Evolutionary conservation across 208 protist species (phyloP).

Genomic region (Leishmania lainsoni): DNA sequence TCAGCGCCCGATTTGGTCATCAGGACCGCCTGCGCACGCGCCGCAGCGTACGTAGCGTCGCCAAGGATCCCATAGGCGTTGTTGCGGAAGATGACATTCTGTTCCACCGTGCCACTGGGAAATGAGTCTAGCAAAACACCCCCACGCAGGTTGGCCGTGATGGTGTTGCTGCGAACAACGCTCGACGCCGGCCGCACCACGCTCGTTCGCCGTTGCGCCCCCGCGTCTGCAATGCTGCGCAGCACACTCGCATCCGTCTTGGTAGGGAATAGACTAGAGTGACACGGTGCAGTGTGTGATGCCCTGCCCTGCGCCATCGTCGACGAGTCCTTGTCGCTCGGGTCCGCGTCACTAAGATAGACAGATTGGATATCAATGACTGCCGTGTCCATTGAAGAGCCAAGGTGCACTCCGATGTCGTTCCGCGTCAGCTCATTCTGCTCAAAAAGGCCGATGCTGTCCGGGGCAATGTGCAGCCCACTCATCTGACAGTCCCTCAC

Average conservation of each 20-base stretch:
- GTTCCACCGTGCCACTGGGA: slow-evolving; percentile 50
- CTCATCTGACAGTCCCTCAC: slow-evolving; percentile 52
- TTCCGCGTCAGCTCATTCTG: slow-evolving; percentile 70
- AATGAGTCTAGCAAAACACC: slow-evolving; percentile 70
- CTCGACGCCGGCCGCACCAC: slow-evolving; percentile 25
- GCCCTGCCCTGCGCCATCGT: neutral
- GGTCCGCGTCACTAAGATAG: slow-evolving; percentile 22
- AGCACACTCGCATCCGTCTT: slow-evolving; percentile 34
- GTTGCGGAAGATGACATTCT: slow-evolving; percentile 80
- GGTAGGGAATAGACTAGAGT: slow-evolving; percentile 1
- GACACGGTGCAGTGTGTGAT: slow-evolving; percentile 4
- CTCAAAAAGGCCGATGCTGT: slow-evolving; percentile 52
- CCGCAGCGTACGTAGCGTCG: slow-evolving; percentile 49
- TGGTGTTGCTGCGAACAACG: slow-evolving; percentile 53
- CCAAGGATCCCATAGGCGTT: slow-evolving; percentile 65
- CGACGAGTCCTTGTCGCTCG: neutral
- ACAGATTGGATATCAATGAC: slow-evolving; percentile 56
- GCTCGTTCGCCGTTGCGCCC: slow-evolving; percentile 30
- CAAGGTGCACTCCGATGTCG: slow-evolving; percentile 80
- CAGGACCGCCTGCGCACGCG: slow-evolving; percentile 39
- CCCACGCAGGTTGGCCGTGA: slow-evolving; percentile 57
- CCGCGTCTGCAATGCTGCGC: slow-evolving; percentile 22
- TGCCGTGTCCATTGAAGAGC: slow-evolving; percentile 48
- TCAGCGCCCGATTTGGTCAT: slow-evolving; percentile 1
- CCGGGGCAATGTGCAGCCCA: slow-evolving; percentile 58